Evolutionary conservation across 2,329 filamentous ascomycete genomes (phyloP).

Genomic region (Aspergillus aculeatus): DNA sequence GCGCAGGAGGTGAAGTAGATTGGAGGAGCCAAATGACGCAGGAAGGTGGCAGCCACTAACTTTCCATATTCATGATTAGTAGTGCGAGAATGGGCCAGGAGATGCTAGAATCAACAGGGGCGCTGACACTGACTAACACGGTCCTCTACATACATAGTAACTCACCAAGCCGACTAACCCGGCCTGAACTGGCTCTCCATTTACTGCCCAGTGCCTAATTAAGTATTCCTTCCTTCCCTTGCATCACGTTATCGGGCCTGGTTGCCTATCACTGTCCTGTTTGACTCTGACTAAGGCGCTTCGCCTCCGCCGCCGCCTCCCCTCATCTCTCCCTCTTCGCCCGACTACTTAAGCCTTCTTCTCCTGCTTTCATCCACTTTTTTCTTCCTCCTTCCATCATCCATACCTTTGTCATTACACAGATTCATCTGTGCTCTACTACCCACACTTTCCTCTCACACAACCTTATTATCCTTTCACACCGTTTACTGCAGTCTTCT

Average conservation of each 20-base stretch:
- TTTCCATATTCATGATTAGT: background rate
- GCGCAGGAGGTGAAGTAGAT: constrained; percentile 3
- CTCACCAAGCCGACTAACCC: background rate
- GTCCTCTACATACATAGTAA: background rate
- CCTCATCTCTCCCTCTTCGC: constrained; percentile 23
- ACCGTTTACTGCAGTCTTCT: constrained; percentile 27
- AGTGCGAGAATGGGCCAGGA: constrained; percentile 18
- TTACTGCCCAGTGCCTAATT: constrained; percentile 3
- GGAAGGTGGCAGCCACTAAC: constrained; percentile 4
- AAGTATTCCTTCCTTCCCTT: constrained; percentile 12
- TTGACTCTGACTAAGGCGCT: constrained; percentile 28
- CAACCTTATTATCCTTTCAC: constrained; percentile 7
- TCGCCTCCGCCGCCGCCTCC: constrained; percentile 26
- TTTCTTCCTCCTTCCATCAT: constrained; percentile 13
- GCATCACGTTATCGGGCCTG: constrained; percentile 25
- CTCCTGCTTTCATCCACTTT: constrained; percentile 20
- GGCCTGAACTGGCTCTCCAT: background rate
- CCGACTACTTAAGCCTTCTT: constrained; percentile 15
- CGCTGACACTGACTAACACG: background rate
- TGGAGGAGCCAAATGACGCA: constrained; percentile 9
- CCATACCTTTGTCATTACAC: constrained; percentile 27
- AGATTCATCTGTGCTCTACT: constrained; percentile 10
- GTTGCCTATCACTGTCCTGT: constrained; percentile 24
- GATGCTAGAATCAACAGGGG: constrained; percentile 15
- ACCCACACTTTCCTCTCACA: constrained; percentile 10